These are phyloP conservation scores for Bodo saltans DNA, from an alignment of 78 protist genomes.

Conservation along the genomic window DNA sequence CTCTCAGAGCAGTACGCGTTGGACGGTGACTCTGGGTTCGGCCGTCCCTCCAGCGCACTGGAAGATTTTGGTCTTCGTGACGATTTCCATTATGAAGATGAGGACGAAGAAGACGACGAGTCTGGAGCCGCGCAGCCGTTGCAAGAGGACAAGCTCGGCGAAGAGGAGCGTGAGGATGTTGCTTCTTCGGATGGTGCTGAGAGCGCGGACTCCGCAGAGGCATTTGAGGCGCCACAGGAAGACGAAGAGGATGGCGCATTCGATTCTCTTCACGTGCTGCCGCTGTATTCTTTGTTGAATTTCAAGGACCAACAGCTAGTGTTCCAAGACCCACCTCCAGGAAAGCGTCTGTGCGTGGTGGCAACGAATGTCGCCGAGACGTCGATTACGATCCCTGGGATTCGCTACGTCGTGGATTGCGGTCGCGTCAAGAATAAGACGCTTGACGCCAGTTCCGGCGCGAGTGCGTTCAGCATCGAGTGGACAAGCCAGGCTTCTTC, in stretches of 20 bases:
- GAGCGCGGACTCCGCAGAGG: neutral
- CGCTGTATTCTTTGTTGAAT: slow-evolving; percentile 85
- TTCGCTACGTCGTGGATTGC: slow-evolving; percentile 79
- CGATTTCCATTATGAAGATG: slow-evolving; percentile 24
- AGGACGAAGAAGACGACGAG: slow-evolving; percentile 37
- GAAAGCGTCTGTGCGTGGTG: slow-evolving; percentile 82
- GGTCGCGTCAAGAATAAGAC: slow-evolving; percentile 74
- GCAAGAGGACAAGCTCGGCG: slow-evolving; percentile 17
- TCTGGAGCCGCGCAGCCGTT: slow-evolving; percentile 12
- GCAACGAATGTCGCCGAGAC: slow-evolving; percentile 99
- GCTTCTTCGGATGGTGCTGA: neutral
- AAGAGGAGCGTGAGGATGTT: neutral
- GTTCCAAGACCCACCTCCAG: slow-evolving; percentile 58
- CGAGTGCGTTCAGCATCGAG: slow-evolving; percentile 52
- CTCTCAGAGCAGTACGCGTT: neutral
- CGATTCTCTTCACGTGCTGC: slow-evolving; percentile 70
- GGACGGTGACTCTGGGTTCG: slow-evolving; percentile 1
- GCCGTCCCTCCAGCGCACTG: neutral
- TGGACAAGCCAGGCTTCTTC: slow-evolving; percentile 85
- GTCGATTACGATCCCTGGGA: slow-evolving; percentile 93
- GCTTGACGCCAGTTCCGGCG: slow-evolving; percentile 46
- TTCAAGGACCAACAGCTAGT: slow-evolving; percentile 62
- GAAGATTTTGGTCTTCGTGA: neutral
- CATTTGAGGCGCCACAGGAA: neutral
- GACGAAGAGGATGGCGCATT: slow-evolving; percentile 29